These are phyloP conservation scores for Sphaerulina populicola DNA, from an alignment of 2,329 filamentous ascomycete species.

Conservation along the genomic window DNA sequence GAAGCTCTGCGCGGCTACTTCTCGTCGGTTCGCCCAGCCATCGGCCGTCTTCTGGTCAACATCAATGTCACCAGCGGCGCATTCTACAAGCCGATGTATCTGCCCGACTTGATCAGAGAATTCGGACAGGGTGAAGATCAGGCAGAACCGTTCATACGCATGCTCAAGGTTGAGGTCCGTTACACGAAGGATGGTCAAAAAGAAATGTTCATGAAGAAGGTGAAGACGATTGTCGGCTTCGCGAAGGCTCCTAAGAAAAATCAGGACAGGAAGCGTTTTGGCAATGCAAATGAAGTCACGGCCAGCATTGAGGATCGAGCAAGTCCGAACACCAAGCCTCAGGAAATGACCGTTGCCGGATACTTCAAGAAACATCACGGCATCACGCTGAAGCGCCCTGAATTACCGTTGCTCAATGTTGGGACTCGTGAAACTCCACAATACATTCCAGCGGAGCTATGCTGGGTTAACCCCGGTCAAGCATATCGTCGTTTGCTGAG, in stretches of 20 bases:
- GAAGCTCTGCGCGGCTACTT: slow-evolving; percentile 55
- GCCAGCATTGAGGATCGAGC: slow-evolving; percentile 35
- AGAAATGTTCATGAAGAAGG: slow-evolving; percentile 21
- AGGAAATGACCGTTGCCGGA: slow-evolving; percentile 45
- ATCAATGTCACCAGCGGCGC: slow-evolving; percentile 54
- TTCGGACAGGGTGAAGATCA: slow-evolving; percentile 4
- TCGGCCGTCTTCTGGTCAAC: slow-evolving; percentile 52
- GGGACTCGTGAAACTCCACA: slow-evolving; percentile 50
- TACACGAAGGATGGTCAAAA: slow-evolving; percentile 23
- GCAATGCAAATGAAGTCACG: slow-evolving; percentile 43
- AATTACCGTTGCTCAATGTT: slow-evolving; percentile 52
- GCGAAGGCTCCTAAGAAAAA: slow-evolving; percentile 30
- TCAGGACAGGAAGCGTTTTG: slow-evolving; percentile 21
- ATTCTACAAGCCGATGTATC: slow-evolving; percentile 43
- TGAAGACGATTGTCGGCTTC: slow-evolving; percentile 43
- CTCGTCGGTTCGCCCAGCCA: slow-evolving; percentile 52
- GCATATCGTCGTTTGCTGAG: slow-evolving; percentile 52
- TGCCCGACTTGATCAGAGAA: slow-evolving; percentile 32
- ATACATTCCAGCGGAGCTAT: slow-evolving; percentile 60
- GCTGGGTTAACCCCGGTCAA: slow-evolving; percentile 58
- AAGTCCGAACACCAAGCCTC: slow-evolving; percentile 23
- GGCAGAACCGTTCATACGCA: slow-evolving; percentile 25
- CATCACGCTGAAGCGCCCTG: slow-evolving; percentile 42
- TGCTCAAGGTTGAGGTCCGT: slow-evolving; percentile 25
- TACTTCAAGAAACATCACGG: slow-evolving; percentile 42